These are phyloP conservation scores for Russula dissimulans DNA, from an alignment of 768 basidiomycete species.

Conservation along the genomic window DNA sequence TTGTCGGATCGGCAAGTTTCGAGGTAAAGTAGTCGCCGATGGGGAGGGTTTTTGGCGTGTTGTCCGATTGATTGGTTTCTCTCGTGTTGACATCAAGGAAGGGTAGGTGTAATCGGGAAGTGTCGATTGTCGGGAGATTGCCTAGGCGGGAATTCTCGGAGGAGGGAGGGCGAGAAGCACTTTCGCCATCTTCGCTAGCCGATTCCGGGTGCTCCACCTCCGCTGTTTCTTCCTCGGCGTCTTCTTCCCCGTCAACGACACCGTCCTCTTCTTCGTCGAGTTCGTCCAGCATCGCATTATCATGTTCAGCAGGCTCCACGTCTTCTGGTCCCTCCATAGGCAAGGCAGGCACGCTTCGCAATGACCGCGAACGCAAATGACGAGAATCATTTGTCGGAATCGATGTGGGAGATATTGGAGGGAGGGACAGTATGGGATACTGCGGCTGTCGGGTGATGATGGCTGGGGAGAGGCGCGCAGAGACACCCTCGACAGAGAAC, in stretches of 20 bases:
- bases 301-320: slow-evolving; percentile 28
- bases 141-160: background rate
- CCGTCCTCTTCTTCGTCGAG: slow-evolving; percentile 30
- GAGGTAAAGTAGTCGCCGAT: slow-evolving; percentile 27
- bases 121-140: slow-evolving; percentile 1
- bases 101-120: slow-evolving; percentile 18
- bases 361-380: slow-evolving; percentile 12
- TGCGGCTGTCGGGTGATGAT: slow-evolving; percentile 19
- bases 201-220: slow-evolving; percentile 9
- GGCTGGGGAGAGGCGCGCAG: slow-evolving; percentile 19
- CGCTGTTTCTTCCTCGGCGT: slow-evolving; percentile 2
- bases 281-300: slow-evolving; percentile 30
- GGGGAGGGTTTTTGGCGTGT: slow-evolving; percentile 7
- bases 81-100: slow-evolving; percentile 11
- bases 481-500: slow-evolving; percentile 15
- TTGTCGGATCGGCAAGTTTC: slow-evolving; percentile 8
- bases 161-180: background rate
- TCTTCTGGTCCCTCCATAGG: slow-evolving; percentile 29
- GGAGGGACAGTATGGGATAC: slow-evolving; percentile 18
- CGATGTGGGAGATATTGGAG: slow-evolving; percentile 9
- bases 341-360: slow-evolving; percentile 18
- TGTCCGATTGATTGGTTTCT: slow-evolving; percentile 5
- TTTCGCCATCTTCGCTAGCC: slow-evolving; percentile 18
- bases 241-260: slow-evolving; percentile 10
- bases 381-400: background rate